Conservation (phyloP, 106 monocot genomes). For the Dendrobium officinale region DNA sequence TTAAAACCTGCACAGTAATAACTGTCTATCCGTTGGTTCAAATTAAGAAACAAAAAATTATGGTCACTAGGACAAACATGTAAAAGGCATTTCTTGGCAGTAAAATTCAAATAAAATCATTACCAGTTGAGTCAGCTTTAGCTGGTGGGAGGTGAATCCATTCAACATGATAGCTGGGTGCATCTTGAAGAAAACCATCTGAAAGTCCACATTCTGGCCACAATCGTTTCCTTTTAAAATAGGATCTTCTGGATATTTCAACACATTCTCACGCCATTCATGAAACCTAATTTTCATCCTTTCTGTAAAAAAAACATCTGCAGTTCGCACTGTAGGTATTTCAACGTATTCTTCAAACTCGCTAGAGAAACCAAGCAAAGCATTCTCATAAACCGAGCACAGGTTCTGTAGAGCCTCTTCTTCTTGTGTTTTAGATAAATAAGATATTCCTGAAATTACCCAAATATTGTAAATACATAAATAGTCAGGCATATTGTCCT, state of each 20-base stretch:
- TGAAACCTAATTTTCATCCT: constrained; percentile 73
- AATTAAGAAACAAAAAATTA: neutral
- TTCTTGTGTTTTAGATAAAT: constrained; percentile 93
- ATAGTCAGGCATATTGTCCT: constrained; percentile 1
- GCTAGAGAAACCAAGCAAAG: constrained; percentile 9
- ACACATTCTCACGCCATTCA: constrained; percentile 65
- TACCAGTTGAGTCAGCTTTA: constrained; percentile 84
- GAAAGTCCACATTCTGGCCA: constrained; percentile 27
- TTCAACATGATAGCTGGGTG: constrained; percentile 64
- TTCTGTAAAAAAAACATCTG: constrained; percentile 84
- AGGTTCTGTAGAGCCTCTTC: constrained; percentile 42
- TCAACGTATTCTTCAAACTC: constrained; percentile 24
- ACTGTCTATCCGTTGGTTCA: neutral
- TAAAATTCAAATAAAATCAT: neutral
- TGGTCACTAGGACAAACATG: neutral
- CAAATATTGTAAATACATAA: constrained; percentile 36
- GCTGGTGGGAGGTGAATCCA: constrained; percentile 77
- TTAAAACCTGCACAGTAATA: constrained; percentile 45
- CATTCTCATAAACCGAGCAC: constrained; percentile 14
- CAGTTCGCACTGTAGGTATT: constrained; percentile 42
- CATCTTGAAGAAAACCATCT: constrained; percentile 81
- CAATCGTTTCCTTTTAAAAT: constrained; percentile 15
- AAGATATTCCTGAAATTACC: constrained; percentile 90
- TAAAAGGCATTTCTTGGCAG: neutral
- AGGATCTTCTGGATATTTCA: constrained; percentile 16